phyloP scores from a whole-genome alignment of 768 basidiomycete genomes.

The Boletus rufocinnamomeus region DNA sequence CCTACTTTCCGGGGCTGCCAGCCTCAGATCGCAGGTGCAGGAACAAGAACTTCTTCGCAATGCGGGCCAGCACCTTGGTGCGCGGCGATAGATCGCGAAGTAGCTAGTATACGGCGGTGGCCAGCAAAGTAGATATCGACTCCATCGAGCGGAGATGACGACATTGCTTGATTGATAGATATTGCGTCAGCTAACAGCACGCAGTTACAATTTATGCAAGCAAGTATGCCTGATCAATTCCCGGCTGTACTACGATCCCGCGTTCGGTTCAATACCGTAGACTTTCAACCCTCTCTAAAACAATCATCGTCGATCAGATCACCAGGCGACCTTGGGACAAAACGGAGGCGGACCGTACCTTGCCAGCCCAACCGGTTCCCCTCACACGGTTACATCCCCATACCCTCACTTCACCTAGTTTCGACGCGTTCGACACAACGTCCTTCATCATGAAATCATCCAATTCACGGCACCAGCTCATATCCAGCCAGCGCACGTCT shows the following conservation, averaged over 20 bases:
- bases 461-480: slow-evolving; percentile 82
- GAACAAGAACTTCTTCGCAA: not conserved
- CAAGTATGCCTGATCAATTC: not conserved
- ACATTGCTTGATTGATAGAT: too few relatives aligned
- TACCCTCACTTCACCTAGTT: slow-evolving; percentile 48
- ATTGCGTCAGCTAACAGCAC: not conserved
- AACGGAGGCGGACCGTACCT: slow-evolving; percentile 37
- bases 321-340: not conserved
- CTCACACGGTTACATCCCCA: slow-evolving; percentile 57
- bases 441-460: slow-evolving; percentile 82
- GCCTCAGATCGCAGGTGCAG: not conserved
- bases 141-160: too few relatives aligned
- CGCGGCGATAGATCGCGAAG: not conserved
- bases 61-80: not conserved
- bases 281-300: slow-evolving; percentile 31
- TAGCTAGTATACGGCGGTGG: too few relatives aligned
- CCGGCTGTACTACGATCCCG: slow-evolving; percentile 9
- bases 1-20: not conserved
- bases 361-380: slow-evolving; percentile 43
- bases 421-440: slow-evolving; percentile 50
- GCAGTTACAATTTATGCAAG: not conserved
- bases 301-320: not conserved
- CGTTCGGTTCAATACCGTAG: slow-evolving; percentile 45
- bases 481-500: slow-evolving; percentile 61
- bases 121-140: too few relatives aligned